These are phyloP conservation scores for Hortiboletus flavorubellus DNA, from an alignment of 768 basidiomycete species.

Conservation along the genomic window DNA sequence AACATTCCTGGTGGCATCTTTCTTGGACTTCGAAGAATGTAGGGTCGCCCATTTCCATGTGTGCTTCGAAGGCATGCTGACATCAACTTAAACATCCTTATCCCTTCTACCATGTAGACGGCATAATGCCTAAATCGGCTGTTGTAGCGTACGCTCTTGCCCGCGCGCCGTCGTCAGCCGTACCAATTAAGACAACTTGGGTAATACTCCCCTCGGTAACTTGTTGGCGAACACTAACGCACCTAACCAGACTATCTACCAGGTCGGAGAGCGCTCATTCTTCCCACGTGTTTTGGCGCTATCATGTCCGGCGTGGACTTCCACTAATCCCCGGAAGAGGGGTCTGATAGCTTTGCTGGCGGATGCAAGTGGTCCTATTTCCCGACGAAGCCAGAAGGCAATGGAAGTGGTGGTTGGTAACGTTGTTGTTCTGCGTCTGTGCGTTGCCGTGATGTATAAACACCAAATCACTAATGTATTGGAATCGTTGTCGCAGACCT, in stretches of 20 bases:
- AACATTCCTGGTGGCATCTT: slow-evolving; percentile 50
- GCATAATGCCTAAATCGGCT: slow-evolving; percentile 36
- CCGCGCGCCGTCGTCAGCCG: slow-evolving; percentile 31
- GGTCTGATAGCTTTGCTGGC: slow-evolving; percentile 48
- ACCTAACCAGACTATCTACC: slow-evolving; percentile 18
- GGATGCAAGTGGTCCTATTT: slow-evolving; percentile 42
- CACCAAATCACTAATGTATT: not conserved
- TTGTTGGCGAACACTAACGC: slow-evolving; percentile 2
- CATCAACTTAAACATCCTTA: slow-evolving; percentile 24
- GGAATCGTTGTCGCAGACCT: slow-evolving; percentile 37
- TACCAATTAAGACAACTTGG: slow-evolving; percentile 35
- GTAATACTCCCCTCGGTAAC: slow-evolving; percentile 25
- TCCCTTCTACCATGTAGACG: slow-evolving; percentile 38
- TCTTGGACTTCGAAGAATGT: slow-evolving; percentile 65
- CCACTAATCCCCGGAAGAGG: slow-evolving; percentile 29
- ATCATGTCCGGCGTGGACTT: slow-evolving; percentile 34
- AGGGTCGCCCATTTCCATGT: slow-evolving; percentile 19
- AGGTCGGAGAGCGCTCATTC: slow-evolving; percentile 38
- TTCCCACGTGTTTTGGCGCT: slow-evolving; percentile 45
- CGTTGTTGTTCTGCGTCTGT: slow-evolving; percentile 55
- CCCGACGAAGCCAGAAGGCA: slow-evolving; percentile 28
- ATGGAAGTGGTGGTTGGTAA: slow-evolving; percentile 47
- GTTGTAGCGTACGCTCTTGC: slow-evolving; percentile 30
- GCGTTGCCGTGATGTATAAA: slow-evolving; percentile 1
- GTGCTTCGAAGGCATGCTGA: not conserved